phyloP scores from a whole-genome alignment of 2,329 filamentous ascomycete genomes.

The Neoascochyta sp. region DNA sequence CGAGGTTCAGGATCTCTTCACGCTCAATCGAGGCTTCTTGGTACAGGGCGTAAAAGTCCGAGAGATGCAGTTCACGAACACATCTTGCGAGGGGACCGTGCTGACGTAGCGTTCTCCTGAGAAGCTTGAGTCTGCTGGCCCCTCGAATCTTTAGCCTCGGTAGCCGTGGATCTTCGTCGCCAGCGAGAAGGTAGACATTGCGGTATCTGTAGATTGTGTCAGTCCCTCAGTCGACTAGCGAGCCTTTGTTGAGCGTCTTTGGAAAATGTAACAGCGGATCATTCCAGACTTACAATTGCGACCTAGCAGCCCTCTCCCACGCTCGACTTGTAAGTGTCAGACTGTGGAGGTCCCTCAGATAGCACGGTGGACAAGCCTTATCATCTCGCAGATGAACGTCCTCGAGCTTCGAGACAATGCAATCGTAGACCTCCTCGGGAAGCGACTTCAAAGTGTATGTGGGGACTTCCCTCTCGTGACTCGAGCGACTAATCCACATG shows the following conservation, averaged over 20 bases:
- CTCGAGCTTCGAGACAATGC: conserved; percentile 51
- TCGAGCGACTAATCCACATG: conserved; percentile 28
- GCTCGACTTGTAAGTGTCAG: conserved; percentile 53
- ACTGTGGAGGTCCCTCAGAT: conserved; percentile 52
- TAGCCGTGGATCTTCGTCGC: conserved; percentile 35
- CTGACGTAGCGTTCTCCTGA: conserved; percentile 54
- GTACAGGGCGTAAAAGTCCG: conserved; percentile 45
- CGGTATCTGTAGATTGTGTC: conserved; percentile 43
- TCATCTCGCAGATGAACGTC: conserved; percentile 38
- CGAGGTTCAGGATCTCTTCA: conserved; percentile 50
- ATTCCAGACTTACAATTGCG: conserved; percentile 50
- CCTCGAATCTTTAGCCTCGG: conserved; percentile 45
- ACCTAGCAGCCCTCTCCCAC: conserved; percentile 54
- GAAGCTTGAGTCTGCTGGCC: conserved; percentile 50
- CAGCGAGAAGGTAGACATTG: conserved; percentile 47
- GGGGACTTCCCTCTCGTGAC: conserved; percentile 15
- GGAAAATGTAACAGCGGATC: too few species aligned
- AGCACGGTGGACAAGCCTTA: conserved; percentile 51
- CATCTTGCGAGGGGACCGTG: conserved; percentile 49
- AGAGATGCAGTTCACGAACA: conserved; percentile 53
- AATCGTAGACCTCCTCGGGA: conserved; percentile 54
- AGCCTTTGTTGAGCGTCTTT: too few species aligned
- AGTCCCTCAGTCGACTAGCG: too few species aligned
- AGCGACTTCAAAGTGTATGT: conserved; percentile 44
- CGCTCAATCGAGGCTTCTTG: conserved; percentile 40